Evolutionary conservation across 768 basidiomycete genomes (phyloP).

Genomic region (Pleurotus djamor): DNA sequence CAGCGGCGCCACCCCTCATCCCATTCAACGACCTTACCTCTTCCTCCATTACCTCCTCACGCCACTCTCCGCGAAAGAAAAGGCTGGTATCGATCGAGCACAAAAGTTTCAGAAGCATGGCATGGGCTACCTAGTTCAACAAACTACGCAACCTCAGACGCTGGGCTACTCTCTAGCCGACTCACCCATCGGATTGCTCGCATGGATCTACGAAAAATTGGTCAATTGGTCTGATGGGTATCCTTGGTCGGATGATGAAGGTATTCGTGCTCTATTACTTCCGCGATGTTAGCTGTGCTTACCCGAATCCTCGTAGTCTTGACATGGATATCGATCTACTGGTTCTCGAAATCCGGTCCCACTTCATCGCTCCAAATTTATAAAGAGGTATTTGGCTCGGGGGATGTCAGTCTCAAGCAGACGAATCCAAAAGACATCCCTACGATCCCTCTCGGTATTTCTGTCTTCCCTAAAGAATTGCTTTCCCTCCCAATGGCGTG

Average conservation of each 20-base stretch:
- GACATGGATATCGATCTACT: slow-evolving; percentile 58
- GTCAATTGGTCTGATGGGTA: slow-evolving; percentile 49
- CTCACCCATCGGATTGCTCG: slow-evolving; percentile 53
- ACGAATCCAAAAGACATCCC: not conserved
- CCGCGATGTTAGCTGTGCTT: slow-evolving; percentile 8
- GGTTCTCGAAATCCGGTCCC: slow-evolving; percentile 57
- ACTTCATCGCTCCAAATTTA: slow-evolving; percentile 58
- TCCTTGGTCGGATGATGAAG: slow-evolving; percentile 57
- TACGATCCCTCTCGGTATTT: slow-evolving; percentile 14
- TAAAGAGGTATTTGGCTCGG: slow-evolving; percentile 37
- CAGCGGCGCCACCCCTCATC: slow-evolving; percentile 17
- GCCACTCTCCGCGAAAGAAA: slow-evolving; percentile 27
- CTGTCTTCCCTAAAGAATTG: slow-evolving; percentile 52
- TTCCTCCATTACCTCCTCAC: slow-evolving; percentile 24
- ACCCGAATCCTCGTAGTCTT: slow-evolving; percentile 34
- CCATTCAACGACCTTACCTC: slow-evolving; percentile 18
- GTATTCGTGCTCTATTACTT: slow-evolving; percentile 19
- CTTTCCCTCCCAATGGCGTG: slow-evolving; percentile 25
- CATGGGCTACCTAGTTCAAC: slow-evolving; percentile 34
- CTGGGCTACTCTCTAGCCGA: slow-evolving; percentile 54
- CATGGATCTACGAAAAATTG: slow-evolving; percentile 55
- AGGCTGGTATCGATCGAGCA: slow-evolving; percentile 27
- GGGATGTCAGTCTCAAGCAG: slow-evolving; percentile 9
- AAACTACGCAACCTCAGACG: slow-evolving; percentile 49
- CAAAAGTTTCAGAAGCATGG: slow-evolving; percentile 24